A percentile compares a stretch with the other conserved stretches of the same genome.
Evolutionary conservation across 768 basidiomycete genomes (phyloP).

Genomic region (Auricularia cornea): DNA sequence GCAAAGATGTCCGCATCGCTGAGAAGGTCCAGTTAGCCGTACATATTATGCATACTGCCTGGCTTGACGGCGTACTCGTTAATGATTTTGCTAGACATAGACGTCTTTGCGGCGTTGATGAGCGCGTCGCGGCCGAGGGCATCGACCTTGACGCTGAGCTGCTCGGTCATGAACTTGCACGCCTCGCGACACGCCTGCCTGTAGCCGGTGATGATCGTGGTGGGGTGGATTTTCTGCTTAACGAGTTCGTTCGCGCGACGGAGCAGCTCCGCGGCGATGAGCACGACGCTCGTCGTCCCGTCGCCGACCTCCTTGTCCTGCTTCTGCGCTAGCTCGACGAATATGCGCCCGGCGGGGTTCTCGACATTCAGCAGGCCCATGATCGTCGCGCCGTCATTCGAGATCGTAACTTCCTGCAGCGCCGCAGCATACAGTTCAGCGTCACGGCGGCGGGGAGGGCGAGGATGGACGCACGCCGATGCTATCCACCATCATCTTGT

Average conservation of each 20-base stretch:
- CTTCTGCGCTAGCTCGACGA: slow-evolving; percentile 97
- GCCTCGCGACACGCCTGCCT: slow-evolving; percentile 94
- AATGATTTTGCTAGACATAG: slow-evolving; percentile 98
- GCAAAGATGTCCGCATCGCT: slow-evolving; percentile 98
- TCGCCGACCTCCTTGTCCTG: slow-evolving; percentile 99
- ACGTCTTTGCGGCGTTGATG: slow-evolving; percentile 95
- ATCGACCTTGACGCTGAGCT: slow-evolving; percentile 91
- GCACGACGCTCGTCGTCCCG: slow-evolving; percentile 97
- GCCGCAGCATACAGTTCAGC: slow-evolving; percentile 8
- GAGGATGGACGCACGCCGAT: slow-evolving; percentile 66
- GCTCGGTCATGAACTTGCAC: slow-evolving; percentile 96
- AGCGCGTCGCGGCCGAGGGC: slow-evolving; percentile 84
- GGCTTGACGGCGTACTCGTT: slow-evolving; percentile 62
- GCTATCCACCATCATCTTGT: slow-evolving; percentile 97
- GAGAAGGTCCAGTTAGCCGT: slow-evolving; percentile 2
- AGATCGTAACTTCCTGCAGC: slow-evolving; percentile 92
- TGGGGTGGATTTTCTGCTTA: slow-evolving; percentile 96
- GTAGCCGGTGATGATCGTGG: slow-evolving; percentile 98
- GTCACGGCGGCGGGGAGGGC: slow-evolving; percentile 5
- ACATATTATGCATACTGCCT: not conserved
- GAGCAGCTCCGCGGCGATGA: slow-evolving; percentile 94
- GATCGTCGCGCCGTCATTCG: slow-evolving; percentile 99
- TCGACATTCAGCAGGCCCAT: slow-evolving; percentile 88
- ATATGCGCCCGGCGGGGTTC: slow-evolving; percentile 94
- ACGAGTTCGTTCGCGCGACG: slow-evolving; percentile 96